Evolutionary conservation across 306 rosid genomes (phyloP).

Genomic region (Casuarina cunninghamiana): DNA sequence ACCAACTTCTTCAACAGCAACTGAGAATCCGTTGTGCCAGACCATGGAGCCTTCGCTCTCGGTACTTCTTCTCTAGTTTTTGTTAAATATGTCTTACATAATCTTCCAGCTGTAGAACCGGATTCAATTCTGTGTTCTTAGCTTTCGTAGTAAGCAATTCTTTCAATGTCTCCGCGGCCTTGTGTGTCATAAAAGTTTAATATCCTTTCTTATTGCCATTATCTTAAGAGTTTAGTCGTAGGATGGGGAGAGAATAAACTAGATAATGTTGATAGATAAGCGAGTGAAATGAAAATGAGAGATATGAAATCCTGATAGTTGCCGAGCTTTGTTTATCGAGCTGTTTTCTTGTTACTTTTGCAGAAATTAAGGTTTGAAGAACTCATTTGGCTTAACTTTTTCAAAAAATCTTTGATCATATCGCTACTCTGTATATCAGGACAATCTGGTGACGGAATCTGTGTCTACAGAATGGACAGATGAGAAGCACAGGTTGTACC

Average conservation of each 20-base stretch:
- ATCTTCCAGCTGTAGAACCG: background rate
- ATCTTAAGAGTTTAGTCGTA: background rate
- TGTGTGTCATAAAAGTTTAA: no score
- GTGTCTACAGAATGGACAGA: conserved; percentile 66
- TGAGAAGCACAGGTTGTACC: conserved; percentile 75
- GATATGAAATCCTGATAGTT: background rate
- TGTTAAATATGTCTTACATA: background rate
- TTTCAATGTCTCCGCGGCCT: no score
- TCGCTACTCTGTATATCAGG: conserved; percentile 35
- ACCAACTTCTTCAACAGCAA: conserved; percentile 11
- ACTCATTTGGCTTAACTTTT: background rate
- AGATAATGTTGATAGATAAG: no score
- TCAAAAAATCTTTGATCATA: conserved; percentile 7
- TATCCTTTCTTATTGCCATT: no score
- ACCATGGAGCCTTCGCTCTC: conserved; percentile 19
- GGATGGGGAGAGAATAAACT: background rate
- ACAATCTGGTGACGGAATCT: conserved; percentile 32
- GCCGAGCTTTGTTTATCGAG: background rate
- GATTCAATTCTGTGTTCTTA: background rate
- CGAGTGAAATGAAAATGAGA: background rate
- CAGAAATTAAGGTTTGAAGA: background rate
- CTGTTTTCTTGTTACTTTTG: background rate
- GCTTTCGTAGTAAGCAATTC: background rate
- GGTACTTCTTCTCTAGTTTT: conserved; percentile 8
- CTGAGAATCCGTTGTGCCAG: conserved; percentile 2